Conservation (phyloP, 73 alveolate genomes). For the Paramecium tetraurelia region DNA sequence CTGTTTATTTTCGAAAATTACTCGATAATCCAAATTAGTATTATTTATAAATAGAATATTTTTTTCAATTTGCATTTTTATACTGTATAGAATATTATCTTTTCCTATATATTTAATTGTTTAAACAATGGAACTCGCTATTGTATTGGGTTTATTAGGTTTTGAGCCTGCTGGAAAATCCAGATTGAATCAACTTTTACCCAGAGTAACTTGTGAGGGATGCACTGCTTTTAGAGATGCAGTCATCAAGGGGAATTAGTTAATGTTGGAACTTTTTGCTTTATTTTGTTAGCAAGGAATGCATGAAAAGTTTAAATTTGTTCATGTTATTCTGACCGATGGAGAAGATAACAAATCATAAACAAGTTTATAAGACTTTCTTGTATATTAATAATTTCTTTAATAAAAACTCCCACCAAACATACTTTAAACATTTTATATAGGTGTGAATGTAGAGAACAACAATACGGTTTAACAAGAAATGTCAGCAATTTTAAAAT, state of each 20-base stretch:
- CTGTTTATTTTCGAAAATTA: too few species aligned
- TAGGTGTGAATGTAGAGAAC: background rate
- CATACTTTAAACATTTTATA: background rate
- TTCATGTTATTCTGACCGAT: background rate
- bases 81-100: too few species aligned
- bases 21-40: too few species aligned
- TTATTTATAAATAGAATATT: background rate
- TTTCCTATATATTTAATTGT: too few species aligned
- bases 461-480: background rate
- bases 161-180: background rate
- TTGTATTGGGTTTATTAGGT: background rate
- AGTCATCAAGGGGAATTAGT: background rate
- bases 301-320: background rate
- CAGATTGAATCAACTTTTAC: background rate
- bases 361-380: background rate
- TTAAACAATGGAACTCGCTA: background rate
- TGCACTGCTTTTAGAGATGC: constrained; percentile 16
- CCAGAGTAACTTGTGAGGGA: background rate
- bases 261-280: background rate
- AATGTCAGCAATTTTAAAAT: background rate
- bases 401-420: background rate
- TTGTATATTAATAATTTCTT: background rate
- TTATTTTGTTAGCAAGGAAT: background rate
- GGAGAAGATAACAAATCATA: background rate
- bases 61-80: too few species aligned